Evolutionary conservation across 164 flowering plant genomes (phyloP).

Genomic region (Santalum album): DNA sequence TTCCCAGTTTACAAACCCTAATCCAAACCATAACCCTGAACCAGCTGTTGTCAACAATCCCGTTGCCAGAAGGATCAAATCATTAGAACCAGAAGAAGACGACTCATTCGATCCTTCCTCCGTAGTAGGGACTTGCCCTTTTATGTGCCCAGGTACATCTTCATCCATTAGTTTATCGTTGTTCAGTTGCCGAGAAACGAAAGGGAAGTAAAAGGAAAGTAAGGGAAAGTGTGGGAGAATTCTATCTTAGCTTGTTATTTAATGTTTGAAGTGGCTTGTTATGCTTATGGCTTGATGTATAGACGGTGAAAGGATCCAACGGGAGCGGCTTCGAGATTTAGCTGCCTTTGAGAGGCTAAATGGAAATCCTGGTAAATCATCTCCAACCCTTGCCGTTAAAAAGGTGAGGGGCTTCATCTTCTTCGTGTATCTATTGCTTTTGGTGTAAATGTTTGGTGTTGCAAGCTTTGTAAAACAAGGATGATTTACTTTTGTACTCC

Average conservation of each 20-base stretch:
- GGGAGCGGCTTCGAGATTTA: conserved; percentile 73
- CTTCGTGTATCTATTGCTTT: background rate
- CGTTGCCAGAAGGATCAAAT: background rate
- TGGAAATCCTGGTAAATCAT: conserved; percentile 59
- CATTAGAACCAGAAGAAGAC: background rate
- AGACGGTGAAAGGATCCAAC: conserved; percentile 68
- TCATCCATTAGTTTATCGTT: background rate
- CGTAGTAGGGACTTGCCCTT: conserved; percentile 37
- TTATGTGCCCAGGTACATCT: conserved; percentile 43
- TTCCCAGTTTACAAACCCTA: too few relatives aligned
- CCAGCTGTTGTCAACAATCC: background rate
- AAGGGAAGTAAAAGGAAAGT: background rate
- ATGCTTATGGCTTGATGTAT: background rate
- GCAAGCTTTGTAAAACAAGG: too few relatives aligned
- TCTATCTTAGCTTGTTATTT: background rate
- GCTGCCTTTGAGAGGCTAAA: conserved; percentile 74
- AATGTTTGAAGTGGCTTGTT: background rate
- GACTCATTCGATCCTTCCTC: background rate
- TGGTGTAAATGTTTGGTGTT: too few relatives aligned
- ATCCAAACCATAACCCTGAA: background rate
- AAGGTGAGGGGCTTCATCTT: conserved; percentile 37
- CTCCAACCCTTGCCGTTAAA: conserved; percentile 69
- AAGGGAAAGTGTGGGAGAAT: background rate
- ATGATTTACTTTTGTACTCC: too few relatives aligned
- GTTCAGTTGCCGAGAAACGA: background rate